Conservation (phyloP, 345 rosid genomes). For the Hibiscus trionum region DNA sequence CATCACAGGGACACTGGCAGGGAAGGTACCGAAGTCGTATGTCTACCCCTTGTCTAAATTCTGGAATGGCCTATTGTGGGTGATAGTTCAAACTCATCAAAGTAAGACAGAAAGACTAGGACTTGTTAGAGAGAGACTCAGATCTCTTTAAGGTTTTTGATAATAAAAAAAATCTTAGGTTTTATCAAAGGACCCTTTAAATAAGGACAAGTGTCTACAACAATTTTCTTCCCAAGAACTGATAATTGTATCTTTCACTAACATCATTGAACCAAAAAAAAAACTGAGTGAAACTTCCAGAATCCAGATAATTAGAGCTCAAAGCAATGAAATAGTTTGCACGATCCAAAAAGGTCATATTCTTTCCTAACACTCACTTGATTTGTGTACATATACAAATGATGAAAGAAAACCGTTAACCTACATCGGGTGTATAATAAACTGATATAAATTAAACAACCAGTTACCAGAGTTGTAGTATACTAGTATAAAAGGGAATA, state of each 20-base stretch:
- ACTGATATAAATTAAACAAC: background rate
- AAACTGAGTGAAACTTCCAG: background rate
- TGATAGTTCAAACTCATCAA: too few species aligned
- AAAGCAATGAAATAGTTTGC: background rate
- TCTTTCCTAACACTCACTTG: background rate
- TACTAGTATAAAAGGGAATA: conserved; percentile 18
- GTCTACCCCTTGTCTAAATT: too few species aligned
- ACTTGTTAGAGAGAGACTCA: too few species aligned
- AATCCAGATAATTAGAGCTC: background rate
- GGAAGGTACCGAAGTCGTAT: too few species aligned
- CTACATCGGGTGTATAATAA: background rate
- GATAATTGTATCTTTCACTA: background rate
- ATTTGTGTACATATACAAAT: background rate
- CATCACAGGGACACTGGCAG: too few species aligned
- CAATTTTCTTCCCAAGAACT: background rate
- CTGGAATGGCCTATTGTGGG: too few species aligned
- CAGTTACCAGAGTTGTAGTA: too few species aligned
- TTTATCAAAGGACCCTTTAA: too few species aligned
- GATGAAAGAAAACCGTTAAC: background rate
- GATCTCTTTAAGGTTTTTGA: too few species aligned
- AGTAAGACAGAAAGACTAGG: too few species aligned
- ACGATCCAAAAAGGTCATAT: background rate
- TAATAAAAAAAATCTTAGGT: too few species aligned
- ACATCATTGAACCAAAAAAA: background rate
- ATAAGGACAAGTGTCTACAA: background rate